Evolutionary conservation across 345 rosid genomes (phyloP), one percentile per base, ranked within the genome.

Genomic region (Tarenaya hassleriana): DNA sequence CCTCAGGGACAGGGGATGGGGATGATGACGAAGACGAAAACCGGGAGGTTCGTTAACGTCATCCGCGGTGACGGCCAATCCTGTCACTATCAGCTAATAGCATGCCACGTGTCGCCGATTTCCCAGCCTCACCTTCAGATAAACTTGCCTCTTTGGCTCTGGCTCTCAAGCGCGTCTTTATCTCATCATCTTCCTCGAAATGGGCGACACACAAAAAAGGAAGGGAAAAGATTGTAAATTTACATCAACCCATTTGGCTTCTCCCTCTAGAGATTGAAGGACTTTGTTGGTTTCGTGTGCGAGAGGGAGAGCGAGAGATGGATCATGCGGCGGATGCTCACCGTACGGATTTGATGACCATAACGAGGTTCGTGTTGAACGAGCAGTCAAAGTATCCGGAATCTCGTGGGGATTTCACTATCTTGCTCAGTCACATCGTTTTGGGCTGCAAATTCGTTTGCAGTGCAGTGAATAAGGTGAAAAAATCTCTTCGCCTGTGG

Each of bases 371-470:
- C 52, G 97, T 85, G 62, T 57, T 92, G 64, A 92, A 80, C 64
- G 95, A 88, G 72, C 95, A 88, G 67, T 73, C 95, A 12, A 83
- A 78, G 70, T 67, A 88, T 69, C 91, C 98, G 0, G 98, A 88
- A 69, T 92, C 98, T 18, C 96, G 95, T 34, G 98, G 98, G 4
- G 98, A 92, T 67, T 88, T 92, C 85, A 72, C 81, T 8, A 92
- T 92, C 63, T 68, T 92, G 75, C 90, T 92, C 29, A 92, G 19
- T 68, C 81, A 92, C 79, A 92, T 92, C 70, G 98, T 88, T 63
- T 77, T 92, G 18, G 98, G 98, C 39, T 92, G 98, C 88, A 92
- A 88, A 72, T 92, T 85, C 75, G 97, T 92, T 62, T 92, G 98
- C 81, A 72, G 91, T 54, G 80, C 88, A 31, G 98, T 88, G 38